Base-by-base conservation (phyloP, 306 rosid species). In the Trifolium repens region DNA sequence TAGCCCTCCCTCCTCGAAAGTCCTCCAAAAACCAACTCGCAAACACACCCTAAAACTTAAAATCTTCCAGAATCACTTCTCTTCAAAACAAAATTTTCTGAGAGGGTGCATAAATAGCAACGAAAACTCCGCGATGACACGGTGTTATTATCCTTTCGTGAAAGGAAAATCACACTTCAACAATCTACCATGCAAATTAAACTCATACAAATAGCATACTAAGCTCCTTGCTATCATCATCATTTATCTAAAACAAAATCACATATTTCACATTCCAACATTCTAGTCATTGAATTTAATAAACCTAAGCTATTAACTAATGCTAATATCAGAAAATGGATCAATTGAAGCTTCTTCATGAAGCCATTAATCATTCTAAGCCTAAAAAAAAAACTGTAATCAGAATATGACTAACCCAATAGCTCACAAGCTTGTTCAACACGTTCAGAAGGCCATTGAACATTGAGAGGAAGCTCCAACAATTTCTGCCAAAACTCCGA, bases 401-500 rank as follows among this genome's bases (percentile, higher is more conserved):
- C 42, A 71, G 42, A 59, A 84, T 17, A 69, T 4, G 67, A 83
- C 89, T 75, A 59, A 94, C 98, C 97, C n/a, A 96, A 85, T 37
- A 89, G 88, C 88, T 90, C 89, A 85, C 97, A 92, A 73, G 99
- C 98, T 80, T 92, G 81, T 34, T 72, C 85, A 82, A 92, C 97
- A 63, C 91, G 92, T 67, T 90, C 52, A 50, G 90, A 50, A 16
- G 92, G 88, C 98, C 98, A 96, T 40, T 84, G 90, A 52, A 90
- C 87, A 76, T 86, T 81, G 83, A 89, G 88, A 73, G 98, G 96
- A 73, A 89, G 90, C 83, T 96, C 92, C 26, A 92, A 88, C 81
- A 96, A 82, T 81, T 92, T 90, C 83, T 85, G 87, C 99, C 99
- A 96, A 87, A 88, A 92, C 83, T 92, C 99, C 2, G 99, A 96